Evolutionary conservation across 805 yeast species (phyloP).

Genomic region (Grigorovia yakushimaensis): DNA sequence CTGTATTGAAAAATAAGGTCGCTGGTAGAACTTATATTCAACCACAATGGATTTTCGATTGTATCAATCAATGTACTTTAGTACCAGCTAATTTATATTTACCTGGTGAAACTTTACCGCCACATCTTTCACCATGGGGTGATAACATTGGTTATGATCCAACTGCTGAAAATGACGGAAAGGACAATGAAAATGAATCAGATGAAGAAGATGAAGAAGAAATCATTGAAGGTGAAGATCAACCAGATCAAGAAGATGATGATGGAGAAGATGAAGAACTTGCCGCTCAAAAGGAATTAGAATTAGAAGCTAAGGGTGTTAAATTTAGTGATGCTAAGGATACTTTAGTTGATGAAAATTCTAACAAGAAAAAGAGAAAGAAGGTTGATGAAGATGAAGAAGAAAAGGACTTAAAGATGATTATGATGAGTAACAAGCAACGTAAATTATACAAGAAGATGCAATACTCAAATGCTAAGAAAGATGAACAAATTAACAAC

Average conservation of each 20-base stretch:
- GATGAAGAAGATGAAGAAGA: slow-evolving; percentile 43
- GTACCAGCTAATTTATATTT: slow-evolving; percentile 74
- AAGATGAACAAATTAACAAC: slow-evolving; percentile 63
- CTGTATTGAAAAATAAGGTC: slow-evolving; percentile 62
- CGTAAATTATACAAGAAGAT: slow-evolving; percentile 88
- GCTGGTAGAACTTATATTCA: slow-evolving; percentile 91
- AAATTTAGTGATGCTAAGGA: slow-evolving; percentile 53
- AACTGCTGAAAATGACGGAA: slow-evolving; percentile 37
- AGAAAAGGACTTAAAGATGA: slow-evolving; percentile 86
- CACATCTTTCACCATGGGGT: slow-evolving; percentile 98
- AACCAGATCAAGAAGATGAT: slow-evolving; percentile 38
- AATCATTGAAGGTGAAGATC: slow-evolving; percentile 42
- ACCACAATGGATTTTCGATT: slow-evolving; percentile 97
- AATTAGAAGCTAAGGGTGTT: slow-evolving; percentile 84
- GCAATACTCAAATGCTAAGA: slow-evolving; percentile 83
- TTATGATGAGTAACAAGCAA: slow-evolving; percentile 97
- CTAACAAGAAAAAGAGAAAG: slow-evolving; percentile 31
- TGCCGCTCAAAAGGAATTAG: slow-evolving; percentile 69
- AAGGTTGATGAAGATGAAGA: slow-evolving; percentile 43
- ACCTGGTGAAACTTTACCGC: slow-evolving; percentile 92
- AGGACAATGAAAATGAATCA: slow-evolving; percentile 36
- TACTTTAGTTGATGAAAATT: slow-evolving; percentile 30
- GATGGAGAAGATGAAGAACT: slow-evolving; percentile 49
- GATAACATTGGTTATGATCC: slow-evolving; percentile 90
- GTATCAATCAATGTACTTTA: slow-evolving; percentile 66